A percentile compares a stretch with the other conserved stretches of the same genome.
phyloP scores from a whole-genome alignment of 2,329 filamentous ascomycete genomes.

The Colletotrichum musae region DNA sequence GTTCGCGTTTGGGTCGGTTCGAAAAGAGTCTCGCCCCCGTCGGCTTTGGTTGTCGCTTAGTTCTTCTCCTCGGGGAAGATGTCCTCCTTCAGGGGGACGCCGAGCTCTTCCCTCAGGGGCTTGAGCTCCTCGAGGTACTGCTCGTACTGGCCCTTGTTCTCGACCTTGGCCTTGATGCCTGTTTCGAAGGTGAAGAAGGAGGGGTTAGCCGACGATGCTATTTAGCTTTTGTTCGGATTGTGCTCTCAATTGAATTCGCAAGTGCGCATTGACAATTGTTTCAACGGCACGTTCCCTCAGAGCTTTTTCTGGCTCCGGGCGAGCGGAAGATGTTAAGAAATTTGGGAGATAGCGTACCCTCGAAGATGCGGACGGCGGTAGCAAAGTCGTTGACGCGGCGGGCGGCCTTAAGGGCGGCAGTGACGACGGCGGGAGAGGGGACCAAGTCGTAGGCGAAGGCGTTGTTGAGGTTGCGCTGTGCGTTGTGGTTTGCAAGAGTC shows the following conservation, averaged over 20 bases:
- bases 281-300: conserved; percentile 5
- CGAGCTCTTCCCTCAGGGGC: conserved; percentile 92
- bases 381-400: conserved; percentile 98
- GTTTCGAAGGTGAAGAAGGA: conserved; percentile 17
- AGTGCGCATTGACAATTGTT: conserved; percentile 11
- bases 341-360: conserved; percentile 75
- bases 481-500: conserved; percentile 28
- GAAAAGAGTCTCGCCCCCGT: background rate
- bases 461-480: conserved; percentile 94
- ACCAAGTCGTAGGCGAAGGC: conserved; percentile 99
- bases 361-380: conserved; percentile 97
- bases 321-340: conserved; percentile 1
- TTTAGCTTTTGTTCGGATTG: background rate
- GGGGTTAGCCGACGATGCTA: conserved; percentile 2
- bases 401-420: conserved; percentile 92
- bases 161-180: conserved; percentile 99
- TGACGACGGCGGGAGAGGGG: conserved; percentile 90
- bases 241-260: background rate
- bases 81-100: conserved; percentile 91
- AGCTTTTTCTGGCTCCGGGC: background rate
- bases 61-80: conserved; percentile 81
- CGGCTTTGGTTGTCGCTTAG: conserved; percentile 43
- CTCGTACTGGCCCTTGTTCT: conserved; percentile 98
- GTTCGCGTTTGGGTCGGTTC: background rate
- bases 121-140: conserved; percentile 96